Evolutionary conservation across 2,329 filamentous ascomycete genomes (phyloP).

Genomic region (Neofusicoccum ribis): DNA sequence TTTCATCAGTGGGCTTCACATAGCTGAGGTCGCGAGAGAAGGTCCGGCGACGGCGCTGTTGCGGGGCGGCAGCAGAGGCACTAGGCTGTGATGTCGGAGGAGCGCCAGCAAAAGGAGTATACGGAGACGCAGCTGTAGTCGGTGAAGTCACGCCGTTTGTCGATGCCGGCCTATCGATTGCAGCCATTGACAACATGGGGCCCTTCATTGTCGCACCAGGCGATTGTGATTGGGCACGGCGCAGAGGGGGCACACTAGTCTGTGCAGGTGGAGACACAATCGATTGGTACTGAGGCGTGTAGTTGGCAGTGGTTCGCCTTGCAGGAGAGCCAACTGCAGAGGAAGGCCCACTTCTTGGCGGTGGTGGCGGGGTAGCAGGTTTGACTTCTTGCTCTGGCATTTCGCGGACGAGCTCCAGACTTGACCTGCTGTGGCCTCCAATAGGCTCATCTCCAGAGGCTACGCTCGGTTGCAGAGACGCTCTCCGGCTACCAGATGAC

Average conservation of each 20-base stretch:
- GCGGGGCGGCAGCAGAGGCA: neutral
- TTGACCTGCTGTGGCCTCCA: neutral
- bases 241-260: neutral
- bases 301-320: constrained; percentile 30
- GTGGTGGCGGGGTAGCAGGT: constrained; percentile 31
- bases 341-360: constrained; percentile 30
- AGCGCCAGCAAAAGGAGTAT: constrained; percentile 26
- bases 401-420: constrained; percentile 25
- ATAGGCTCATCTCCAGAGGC: constrained; percentile 9
- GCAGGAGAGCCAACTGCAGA: constrained; percentile 43
- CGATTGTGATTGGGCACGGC: constrained; percentile 58
- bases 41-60: constrained; percentile 37
- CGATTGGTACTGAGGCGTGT: constrained; percentile 47
- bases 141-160: constrained; percentile 50
- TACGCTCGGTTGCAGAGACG: constrained; percentile 12
- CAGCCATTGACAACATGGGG: constrained; percentile 44
- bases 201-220: constrained; percentile 56
- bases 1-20: constrained; percentile 57
- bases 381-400: constrained; percentile 30
- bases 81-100: neutral
- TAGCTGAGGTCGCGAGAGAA: constrained; percentile 55
- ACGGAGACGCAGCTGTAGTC: constrained; percentile 22
- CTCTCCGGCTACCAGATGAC: constrained; percentile 7
- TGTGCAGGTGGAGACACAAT: constrained; percentile 14
- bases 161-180: constrained; percentile 56